Evolutionary conservation across 805 yeast species (phyloP).

Genomic region (Sporopachydermia lactativora): DNA sequence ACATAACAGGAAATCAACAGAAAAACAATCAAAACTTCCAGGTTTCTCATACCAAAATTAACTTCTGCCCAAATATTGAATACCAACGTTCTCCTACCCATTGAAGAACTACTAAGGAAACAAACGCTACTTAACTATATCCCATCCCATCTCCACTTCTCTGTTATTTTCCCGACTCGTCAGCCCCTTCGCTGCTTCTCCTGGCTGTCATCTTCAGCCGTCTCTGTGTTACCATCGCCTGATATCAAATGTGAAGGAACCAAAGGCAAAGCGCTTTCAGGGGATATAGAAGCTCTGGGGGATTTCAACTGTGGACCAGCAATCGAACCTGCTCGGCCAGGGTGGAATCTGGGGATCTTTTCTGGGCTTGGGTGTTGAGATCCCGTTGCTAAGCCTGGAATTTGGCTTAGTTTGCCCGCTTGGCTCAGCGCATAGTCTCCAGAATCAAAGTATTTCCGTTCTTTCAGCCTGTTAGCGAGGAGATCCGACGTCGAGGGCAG

Average conservation of each 20-base stretch:
- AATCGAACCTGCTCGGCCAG: slow-evolving; percentile 1
- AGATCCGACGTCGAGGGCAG: slow-evolving; percentile 72
- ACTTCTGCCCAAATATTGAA: too few relatives aligned
- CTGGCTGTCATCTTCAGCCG: too few relatives aligned
- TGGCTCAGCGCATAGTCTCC: slow-evolving; percentile 80
- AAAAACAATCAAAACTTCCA: too few relatives aligned
- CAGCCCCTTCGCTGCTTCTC: too few relatives aligned
- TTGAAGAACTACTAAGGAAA: too few relatives aligned
- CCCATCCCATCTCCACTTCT: too few relatives aligned
- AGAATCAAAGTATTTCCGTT: slow-evolving; percentile 78
- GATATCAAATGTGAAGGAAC: background rate
- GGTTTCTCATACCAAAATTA: too few relatives aligned
- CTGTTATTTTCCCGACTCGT: too few relatives aligned
- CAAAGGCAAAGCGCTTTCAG: background rate
- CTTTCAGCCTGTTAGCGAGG: slow-evolving; percentile 45
- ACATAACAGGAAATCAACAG: too few relatives aligned
- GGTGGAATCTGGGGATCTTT: slow-evolving; percentile 13
- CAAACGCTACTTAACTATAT: too few relatives aligned
- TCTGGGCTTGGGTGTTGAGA: slow-evolving; percentile 17
- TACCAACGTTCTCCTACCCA: too few relatives aligned
- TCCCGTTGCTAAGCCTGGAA: slow-evolving; percentile 18
- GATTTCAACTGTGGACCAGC: background rate
- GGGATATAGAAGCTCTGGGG: background rate
- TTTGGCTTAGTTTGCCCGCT: slow-evolving; percentile 19
- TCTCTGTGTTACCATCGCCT: background rate